A percentile compares a stretch with the other conserved stretches of the same genome.
phyloP scores from a whole-genome alignment of 371 early-diverging fungal species.

The Mucor mucedo region DNA sequence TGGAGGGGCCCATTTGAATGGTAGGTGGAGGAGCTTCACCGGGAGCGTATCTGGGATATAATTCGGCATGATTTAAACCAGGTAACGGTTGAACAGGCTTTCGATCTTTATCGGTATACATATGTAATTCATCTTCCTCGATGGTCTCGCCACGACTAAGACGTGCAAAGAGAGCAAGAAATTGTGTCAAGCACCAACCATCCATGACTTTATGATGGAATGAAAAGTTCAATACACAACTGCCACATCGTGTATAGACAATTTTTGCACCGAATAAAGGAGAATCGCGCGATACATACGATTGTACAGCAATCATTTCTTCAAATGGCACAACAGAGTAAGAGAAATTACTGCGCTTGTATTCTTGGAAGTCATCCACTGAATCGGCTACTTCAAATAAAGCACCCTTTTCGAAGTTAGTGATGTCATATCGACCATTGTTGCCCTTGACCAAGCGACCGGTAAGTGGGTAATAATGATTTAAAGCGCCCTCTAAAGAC shows the following conservation, averaged over 20 bases:
- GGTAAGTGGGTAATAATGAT: conserved; percentile 16
- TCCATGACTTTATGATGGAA: conserved; percentile 26
- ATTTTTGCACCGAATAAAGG: conserved; percentile 17
- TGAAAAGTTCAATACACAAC: conserved; percentile 6
- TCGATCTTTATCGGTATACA: conserved; percentile 16
- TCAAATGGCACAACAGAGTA: conserved; percentile 15
- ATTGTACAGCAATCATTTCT: conserved; percentile 14
- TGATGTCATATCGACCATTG: conserved; percentile 20
- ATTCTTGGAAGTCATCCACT: conserved; percentile 17
- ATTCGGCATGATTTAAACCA: conserved; percentile 8
- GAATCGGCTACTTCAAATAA: conserved; percentile 22
- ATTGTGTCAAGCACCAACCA: conserved; percentile 2
- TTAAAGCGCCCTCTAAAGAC: conserved; percentile 3
- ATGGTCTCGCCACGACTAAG: conserved; percentile 8
- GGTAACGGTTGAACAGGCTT: conserved; percentile 1
- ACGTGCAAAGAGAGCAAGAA: conserved; percentile 1
- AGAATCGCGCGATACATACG: conserved; percentile 7
- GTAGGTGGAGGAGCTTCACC: conserved; percentile 7
- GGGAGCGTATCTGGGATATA: conserved; percentile 11
- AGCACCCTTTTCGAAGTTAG: conserved; percentile 22
- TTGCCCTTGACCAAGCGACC: conserved; percentile 15
- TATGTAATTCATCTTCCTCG: not conserved
- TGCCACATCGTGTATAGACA: conserved; percentile 9
- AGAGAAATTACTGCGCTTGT: conserved; percentile 13
- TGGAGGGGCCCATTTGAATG: conserved; percentile 13